Conservation (phyloP, 2,329 filamentous ascomycete genomes). For the Chaetoscypha palmicola region DNA sequence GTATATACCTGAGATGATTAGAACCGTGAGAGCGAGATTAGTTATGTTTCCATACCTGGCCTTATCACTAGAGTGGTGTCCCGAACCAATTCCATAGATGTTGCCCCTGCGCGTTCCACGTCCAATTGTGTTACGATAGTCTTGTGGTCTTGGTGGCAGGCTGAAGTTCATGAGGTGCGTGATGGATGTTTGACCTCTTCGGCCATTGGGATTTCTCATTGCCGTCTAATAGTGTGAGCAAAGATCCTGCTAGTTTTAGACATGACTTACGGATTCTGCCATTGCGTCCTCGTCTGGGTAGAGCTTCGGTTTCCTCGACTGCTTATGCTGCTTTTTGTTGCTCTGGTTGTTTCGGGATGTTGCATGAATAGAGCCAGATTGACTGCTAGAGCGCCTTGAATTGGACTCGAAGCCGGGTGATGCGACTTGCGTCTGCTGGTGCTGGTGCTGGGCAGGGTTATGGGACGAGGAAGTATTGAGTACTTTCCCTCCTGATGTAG, state of each 20-base stretch:
- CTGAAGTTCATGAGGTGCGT: conserved; percentile 94
- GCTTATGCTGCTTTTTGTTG: conserved; percentile 75
- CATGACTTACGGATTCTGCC: conserved; percentile 62
- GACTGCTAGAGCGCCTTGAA: conserved; percentile 22
- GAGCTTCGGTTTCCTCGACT: conserved; percentile 61
- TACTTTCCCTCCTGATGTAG: conserved; percentile 28
- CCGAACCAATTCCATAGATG: conserved; percentile 79
- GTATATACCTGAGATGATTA: conserved; percentile 59
- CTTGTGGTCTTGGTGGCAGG: conserved; percentile 65
- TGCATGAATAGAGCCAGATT: conserved; percentile 22
- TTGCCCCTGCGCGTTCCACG: conserved; percentile 55
- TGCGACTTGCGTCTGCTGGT: conserved; percentile 23
- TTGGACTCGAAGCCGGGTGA: conserved; percentile 27
- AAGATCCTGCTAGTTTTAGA: no score
- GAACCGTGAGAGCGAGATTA: conserved; percentile 7
- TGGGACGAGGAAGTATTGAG: conserved; percentile 27
- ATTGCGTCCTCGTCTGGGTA: conserved; percentile 79
- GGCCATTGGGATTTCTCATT: conserved; percentile 60
- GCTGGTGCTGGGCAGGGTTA: conserved; percentile 26
- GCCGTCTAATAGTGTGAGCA: conserved; percentile 20
- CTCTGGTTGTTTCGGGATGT: conserved; percentile 69
- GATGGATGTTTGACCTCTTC: conserved; percentile 92
- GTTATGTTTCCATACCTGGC: conserved; percentile 54
- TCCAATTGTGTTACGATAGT: conserved; percentile 42
- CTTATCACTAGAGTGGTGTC: conserved; percentile 86